Base-by-base conservation (phyloP, 2,329 filamentous ascomycete genomes). In the Cryphonectria nitschkei region DNA sequence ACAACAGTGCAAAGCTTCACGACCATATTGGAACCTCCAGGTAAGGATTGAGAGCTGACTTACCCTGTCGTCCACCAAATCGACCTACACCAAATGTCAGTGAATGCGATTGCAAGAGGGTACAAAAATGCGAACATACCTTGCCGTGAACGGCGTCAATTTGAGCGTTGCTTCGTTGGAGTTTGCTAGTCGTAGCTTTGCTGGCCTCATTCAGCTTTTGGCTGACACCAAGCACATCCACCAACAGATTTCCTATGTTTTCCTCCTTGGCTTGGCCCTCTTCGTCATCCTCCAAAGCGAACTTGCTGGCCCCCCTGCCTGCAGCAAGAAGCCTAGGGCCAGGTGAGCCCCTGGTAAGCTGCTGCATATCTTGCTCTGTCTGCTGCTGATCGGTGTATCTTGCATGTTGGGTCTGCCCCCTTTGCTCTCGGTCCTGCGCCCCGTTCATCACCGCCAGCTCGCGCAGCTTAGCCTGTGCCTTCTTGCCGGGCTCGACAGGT, bases 1-100 rank as follows among this genome's bases (percentile, higher is more conserved):
- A 61, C 26, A 32, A 39, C 32, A 16, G 32, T 16, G 58, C 2
- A 61, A n/a, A 61, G n/a, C 26, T 29, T 26, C 26, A 56, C 5
- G 52, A 6, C 13, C 52, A 56, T 9, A 29, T 14, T 14, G 26
- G 52, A 29, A 56, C 1, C 2, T 3, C 52, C n/a, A 11, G 52
- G 52, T 16, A 29, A 14, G 37, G 14, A 52, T 52, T 13, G 39
- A 56, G 32, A 52, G 26, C 29, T 2, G 4, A 29, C 89, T 89
- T 76, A 95, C 93, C 78, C 92, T 88, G 75, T 95, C 92, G 80
- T 94, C 92, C 75, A 97, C 93, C 76, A 86, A 87, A 79, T 97
- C 94, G 82, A 91, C 95, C 93, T 93, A 79, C 68, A 68, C 58
- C 61, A 43, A 1, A 46, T 43, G 43, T 73, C 64, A 73, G 64